Percentiles rank a stretch among this genome's conserved stretches.
Conservation (phyloP, 1,139 yeast species). For the Candida frijolesensis region DNA sequence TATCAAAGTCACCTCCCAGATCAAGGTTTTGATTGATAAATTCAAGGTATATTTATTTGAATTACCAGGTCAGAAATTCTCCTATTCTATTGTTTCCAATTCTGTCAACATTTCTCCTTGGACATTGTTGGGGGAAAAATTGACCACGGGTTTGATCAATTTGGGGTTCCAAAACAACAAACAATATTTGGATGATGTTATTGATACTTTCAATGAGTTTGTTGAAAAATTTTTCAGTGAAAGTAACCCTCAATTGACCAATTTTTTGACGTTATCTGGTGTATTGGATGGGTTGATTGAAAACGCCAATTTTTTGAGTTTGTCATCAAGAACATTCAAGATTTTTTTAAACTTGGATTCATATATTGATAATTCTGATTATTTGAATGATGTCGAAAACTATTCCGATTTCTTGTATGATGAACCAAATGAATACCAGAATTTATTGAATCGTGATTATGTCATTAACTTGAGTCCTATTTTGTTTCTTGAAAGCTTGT, state of each 20-base stretch:
- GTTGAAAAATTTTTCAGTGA: constrained; percentile 26
- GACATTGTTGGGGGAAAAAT: constrained; percentile 34
- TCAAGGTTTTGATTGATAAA: constrained; percentile 51
- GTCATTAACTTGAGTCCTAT: constrained; percentile 42
- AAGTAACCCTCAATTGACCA: constrained; percentile 29
- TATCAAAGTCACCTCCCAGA: constrained; percentile 46
- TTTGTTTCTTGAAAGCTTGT: constrained; percentile 45
- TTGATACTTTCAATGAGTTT: constrained; percentile 34
- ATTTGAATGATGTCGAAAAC: constrained; percentile 40
- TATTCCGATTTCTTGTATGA: constrained; percentile 32
- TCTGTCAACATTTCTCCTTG: constrained; percentile 40
- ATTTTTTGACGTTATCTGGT: constrained; percentile 50
- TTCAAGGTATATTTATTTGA: constrained; percentile 62
- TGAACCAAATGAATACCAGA: constrained; percentile 24
- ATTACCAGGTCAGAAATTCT: constrained; percentile 53
- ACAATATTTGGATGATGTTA: constrained; percentile 27
- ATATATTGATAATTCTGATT: constrained; percentile 43
- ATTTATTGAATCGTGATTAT: constrained; percentile 33
- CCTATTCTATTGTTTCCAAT: constrained; percentile 23
- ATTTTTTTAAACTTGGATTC: constrained; percentile 39
- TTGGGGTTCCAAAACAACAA: constrained; percentile 37
- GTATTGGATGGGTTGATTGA: constrained; percentile 44
- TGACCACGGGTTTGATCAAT: constrained; percentile 39
- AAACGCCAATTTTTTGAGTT: constrained; percentile 35
- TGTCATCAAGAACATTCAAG: constrained; percentile 29